Evolutionary conservation across 345 rosid genomes (phyloP).

Genomic region (Barbarea vulgaris): DNA sequence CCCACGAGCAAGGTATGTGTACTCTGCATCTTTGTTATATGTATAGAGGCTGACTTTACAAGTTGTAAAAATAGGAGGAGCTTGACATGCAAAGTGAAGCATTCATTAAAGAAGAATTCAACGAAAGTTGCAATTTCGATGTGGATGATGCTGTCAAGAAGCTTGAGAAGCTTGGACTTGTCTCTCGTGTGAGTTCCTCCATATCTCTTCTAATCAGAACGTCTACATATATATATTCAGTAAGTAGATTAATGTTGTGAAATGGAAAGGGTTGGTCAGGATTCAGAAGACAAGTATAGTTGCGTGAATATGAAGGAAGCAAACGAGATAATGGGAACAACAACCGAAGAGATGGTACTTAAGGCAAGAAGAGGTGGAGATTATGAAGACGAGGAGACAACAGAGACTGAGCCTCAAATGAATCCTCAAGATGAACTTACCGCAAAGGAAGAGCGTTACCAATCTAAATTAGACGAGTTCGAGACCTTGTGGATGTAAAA

Average conservation of each 20-base stretch:
- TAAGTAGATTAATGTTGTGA: neutral
- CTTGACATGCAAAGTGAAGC: slow-evolving; percentile 64
- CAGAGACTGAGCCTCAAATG: slow-evolving; percentile 12
- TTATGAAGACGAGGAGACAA: slow-evolving; percentile 22
- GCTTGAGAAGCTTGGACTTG: slow-evolving; percentile 67
- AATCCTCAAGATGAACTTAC: slow-evolving; percentile 27
- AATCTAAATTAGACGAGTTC: slow-evolving; percentile 3
- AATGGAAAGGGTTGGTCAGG: slow-evolving; percentile 49
- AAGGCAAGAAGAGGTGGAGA: slow-evolving; percentile 51
- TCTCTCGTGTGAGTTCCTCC: slow-evolving; percentile 49
- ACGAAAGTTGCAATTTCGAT: slow-evolving; percentile 67
- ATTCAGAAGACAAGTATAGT: slow-evolving; percentile 46
- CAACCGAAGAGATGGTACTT: slow-evolving; percentile 76
- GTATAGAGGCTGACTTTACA: neutral
- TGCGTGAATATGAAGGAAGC: slow-evolving; percentile 58
- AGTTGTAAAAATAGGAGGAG: slow-evolving; percentile 37
- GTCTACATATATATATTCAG: neutral
- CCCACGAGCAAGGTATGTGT: slow-evolving; percentile 41
- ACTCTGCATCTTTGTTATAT: neutral
- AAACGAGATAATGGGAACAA: slow-evolving; percentile 71
- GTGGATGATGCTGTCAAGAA: slow-evolving; percentile 75
- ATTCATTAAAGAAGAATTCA: slow-evolving; percentile 57
- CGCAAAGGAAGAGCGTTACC: slow-evolving; percentile 27
- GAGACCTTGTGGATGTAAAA: slow-evolving; percentile 34
- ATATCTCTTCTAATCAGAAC: neutral